Conservation (phyloP, 2,329 filamentous ascomycete species). For the Trichoderma simmonsii region DNA sequence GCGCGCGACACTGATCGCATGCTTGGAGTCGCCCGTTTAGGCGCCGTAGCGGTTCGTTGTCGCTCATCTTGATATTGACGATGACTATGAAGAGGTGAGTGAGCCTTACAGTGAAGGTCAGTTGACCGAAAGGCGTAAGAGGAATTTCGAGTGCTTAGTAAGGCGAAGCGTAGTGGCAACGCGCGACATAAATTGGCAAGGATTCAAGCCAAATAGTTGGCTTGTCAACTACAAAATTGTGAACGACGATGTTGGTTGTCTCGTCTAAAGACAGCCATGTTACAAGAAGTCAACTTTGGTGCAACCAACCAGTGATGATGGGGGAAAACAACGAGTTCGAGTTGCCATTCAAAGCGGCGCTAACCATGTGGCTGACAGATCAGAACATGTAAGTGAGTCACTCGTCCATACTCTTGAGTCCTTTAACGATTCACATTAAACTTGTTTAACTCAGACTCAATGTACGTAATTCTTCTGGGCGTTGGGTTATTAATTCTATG, state of each 20-base stretch:
- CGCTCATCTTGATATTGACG: background rate
- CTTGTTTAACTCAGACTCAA: background rate
- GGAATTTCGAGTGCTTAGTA: background rate
- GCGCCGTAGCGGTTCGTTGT: conserved; percentile 24
- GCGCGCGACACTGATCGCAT: conserved; percentile 36
- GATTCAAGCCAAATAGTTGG: background rate
- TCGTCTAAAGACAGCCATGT: background rate
- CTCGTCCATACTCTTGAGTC: background rate
- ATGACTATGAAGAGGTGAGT: background rate
- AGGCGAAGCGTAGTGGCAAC: background rate
- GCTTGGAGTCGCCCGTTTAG: conserved; percentile 26
- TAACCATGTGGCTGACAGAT: background rate
- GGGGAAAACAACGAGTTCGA: background rate
- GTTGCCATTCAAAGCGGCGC: background rate
- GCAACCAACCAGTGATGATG: background rate
- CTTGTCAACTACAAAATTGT: background rate
- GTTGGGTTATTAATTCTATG: background rate
- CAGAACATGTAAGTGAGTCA: too few relatives aligned
- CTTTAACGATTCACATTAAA: background rate
- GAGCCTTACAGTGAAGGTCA: background rate
- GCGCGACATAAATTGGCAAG: background rate
- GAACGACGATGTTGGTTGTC: background rate
- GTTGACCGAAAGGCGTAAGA: background rate
- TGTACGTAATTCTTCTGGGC: background rate
- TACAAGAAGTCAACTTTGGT: background rate